phyloP scores from a whole-genome alignment of 148 eudicot species.

The Fagopyrum tataricum region DNA sequence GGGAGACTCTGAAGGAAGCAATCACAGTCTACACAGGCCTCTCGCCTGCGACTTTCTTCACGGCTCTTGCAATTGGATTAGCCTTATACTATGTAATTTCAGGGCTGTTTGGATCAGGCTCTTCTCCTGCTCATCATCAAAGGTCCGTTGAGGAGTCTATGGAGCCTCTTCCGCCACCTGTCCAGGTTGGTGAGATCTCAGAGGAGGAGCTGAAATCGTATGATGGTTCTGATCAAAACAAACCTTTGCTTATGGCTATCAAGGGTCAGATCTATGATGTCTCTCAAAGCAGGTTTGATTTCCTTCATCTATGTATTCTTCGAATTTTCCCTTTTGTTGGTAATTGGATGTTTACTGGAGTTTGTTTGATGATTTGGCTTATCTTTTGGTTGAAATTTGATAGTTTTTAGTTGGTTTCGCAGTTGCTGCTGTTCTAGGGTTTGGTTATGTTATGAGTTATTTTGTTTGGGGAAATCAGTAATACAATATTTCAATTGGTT shows the following conservation, averaged over 20 bases:
- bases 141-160: constrained; percentile 31
- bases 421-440: background rate
- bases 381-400: background rate
- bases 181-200: constrained; percentile 77
- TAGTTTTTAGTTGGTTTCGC: background rate
- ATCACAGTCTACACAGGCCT: constrained; percentile 73
- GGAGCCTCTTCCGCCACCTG: constrained; percentile 82
- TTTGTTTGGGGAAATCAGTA: background rate
- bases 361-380: background rate
- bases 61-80: constrained; percentile 54
- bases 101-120: constrained; percentile 48
- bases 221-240: constrained; percentile 69
- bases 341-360: too few species aligned
- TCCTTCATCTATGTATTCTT: too few species aligned
- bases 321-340: too few species aligned
- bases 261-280: constrained; percentile 99
- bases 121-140: constrained; percentile 15
- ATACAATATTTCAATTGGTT: background rate
- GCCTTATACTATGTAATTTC: constrained; percentile 64
- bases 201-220: constrained; percentile 61
- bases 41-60: constrained; percentile 69
- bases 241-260: constrained; percentile 92
- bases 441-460: background rate
- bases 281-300: constrained; percentile 74
- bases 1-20: constrained; percentile 67